Conservation (phyloP, 176 grass and related monocot species). For the Bonia amplexicaulis region DNA sequence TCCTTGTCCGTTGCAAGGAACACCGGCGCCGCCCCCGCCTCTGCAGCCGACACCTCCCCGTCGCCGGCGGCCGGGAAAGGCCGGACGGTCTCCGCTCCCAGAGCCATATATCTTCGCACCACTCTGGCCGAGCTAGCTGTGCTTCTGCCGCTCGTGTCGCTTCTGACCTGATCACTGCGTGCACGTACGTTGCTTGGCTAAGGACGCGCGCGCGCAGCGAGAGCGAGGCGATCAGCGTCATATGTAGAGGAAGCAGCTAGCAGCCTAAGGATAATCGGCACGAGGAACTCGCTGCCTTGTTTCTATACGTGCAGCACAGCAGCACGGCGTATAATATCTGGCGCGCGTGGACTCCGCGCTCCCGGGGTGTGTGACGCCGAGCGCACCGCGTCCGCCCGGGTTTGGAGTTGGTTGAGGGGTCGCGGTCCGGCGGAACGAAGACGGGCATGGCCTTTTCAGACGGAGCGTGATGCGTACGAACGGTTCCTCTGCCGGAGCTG, state of each 20-base stretch:
- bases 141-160: background rate
- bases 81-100: background rate
- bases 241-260: background rate
- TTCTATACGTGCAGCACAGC: background rate
- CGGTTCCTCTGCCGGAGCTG: background rate
- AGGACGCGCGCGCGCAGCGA: background rate
- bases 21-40: background rate
- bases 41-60: background rate
- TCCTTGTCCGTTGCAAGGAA: slow-evolving; percentile 16
- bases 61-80: background rate
- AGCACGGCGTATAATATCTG: background rate
- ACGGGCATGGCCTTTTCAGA: background rate
- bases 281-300: background rate
- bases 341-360: background rate
- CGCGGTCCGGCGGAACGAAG: background rate
- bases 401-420: background rate
- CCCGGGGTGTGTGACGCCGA: background rate
- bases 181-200: background rate
- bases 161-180: background rate
- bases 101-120: background rate
- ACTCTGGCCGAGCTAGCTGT: background rate
- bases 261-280: background rate
- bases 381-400: background rate
- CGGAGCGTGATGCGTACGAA: background rate
- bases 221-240: background rate